Evolutionary conservation across 2,329 filamentous ascomycete genomes (phyloP).

Genomic region (Colletotrichum sp.): DNA sequence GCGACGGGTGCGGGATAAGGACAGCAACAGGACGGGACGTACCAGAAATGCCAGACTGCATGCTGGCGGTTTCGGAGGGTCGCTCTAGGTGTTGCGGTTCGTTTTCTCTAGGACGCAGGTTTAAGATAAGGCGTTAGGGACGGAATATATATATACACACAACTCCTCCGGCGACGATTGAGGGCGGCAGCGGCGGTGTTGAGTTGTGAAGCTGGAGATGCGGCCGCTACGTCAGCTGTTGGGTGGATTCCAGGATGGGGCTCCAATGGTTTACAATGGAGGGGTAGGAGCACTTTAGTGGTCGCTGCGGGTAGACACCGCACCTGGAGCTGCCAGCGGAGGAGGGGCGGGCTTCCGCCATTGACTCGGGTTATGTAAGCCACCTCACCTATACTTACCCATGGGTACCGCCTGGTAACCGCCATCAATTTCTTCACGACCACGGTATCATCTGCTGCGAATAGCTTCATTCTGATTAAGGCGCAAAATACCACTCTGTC

Average conservation of each 20-base stretch:
- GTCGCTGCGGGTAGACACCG: background rate
- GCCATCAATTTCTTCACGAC: background rate
- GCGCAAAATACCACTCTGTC: background rate
- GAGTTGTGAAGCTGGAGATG: constrained; percentile 1
- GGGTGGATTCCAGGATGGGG: background rate
- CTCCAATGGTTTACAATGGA: background rate
- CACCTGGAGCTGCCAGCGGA: background rate
- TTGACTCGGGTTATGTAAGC: background rate
- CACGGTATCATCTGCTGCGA: background rate
- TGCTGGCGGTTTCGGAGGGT: constrained; percentile 33
- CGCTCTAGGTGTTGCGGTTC: background rate
- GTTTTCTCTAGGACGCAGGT: background rate
- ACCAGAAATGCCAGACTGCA: constrained; percentile 85
- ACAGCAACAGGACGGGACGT: constrained; percentile 24
- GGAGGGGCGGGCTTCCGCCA: constrained; percentile 3
- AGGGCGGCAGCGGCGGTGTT: background rate
- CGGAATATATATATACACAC: background rate
- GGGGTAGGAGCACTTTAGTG: background rate
- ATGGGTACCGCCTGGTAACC: too few relatives aligned
- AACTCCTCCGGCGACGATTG: background rate
- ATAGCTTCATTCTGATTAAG: background rate
- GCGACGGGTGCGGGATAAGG: background rate
- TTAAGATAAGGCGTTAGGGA: background rate
- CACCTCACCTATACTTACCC: background rate
- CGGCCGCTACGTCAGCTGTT: constrained; percentile 15